Base-by-base conservation (phyloP, 1,284 basidiomycete genomes). In the Pascua guehoae region DNA sequence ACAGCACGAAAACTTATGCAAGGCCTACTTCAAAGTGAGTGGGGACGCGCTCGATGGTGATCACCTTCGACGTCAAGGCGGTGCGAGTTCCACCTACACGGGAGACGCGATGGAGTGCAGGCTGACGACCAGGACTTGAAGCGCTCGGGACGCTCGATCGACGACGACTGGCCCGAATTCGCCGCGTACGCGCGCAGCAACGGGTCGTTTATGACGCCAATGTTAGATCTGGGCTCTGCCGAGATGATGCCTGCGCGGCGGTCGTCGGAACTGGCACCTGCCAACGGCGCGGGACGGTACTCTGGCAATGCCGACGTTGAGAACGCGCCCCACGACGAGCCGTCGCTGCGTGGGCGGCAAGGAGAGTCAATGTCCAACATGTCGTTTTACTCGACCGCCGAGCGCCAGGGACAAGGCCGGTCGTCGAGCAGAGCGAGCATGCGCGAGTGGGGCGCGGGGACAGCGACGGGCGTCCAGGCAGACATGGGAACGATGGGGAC, bases 81-180 rank as follows among this genome's bases (percentile, higher is more conserved):
- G n/a, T 47, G 4, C 40, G 12, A 14, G 14, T 3, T 32, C 24
- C 4, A 32, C 24, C 24, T 3, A 32, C 24, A 7, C 24, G 24
- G 24, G 24, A 32, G 24, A 32, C 24, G 24, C 24, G 24, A 32
- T 32, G 24, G 24, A 32, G 4, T 32, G 24, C 24, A 32, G 7
- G 49, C 60, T 63, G 44, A 62, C 55, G 8, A 2, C 12, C 53
- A 76, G 81, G 95, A 98, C 75, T 84, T 98, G 60, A 87, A 90
- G 70, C 92, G 94, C 79, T 92, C 91, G 1, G 93, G 94, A 9
- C 85, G 89, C 41, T 85, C 87, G 10, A 88, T 98, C 68, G 87
- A 88, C 73, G 90, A 96, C 17, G 95, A 97, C 74, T 98, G 94
- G 94, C 95, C 95, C 7, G 89, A 94, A 73, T 98, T 94, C 72